Evolutionary conservation across 768 basidiomycete genomes (phyloP).

Genomic region (Pluteus cervinus): DNA sequence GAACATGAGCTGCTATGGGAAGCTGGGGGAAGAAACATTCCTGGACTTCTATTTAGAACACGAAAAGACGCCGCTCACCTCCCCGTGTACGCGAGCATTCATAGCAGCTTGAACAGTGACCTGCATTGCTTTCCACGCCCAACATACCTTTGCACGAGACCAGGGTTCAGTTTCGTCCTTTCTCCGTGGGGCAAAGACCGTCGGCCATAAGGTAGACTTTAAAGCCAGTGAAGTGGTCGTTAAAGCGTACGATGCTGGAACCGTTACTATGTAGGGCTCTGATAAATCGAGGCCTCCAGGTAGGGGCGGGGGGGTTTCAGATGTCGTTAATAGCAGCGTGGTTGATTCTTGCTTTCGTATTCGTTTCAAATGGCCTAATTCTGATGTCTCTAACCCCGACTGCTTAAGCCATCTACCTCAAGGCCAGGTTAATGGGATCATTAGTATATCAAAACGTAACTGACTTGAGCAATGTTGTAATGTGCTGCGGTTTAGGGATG

Average conservation of each 20-base stretch:
- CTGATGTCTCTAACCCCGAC: constrained; percentile 50
- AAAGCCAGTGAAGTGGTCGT: constrained; percentile 57
- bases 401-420: constrained; percentile 64
- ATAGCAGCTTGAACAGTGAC: constrained; percentile 44
- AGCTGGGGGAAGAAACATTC: constrained; percentile 35
- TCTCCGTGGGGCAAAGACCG: constrained; percentile 61
- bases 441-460: constrained; percentile 7
- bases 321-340: constrained; percentile 51
- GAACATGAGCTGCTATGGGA: constrained; percentile 71
- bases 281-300: constrained; percentile 43
- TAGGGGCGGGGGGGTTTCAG: constrained; percentile 35
- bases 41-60: constrained; percentile 3
- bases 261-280: constrained; percentile 48
- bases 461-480: constrained; percentile 59
- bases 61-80: constrained; percentile 38
- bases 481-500: constrained; percentile 54
- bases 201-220: constrained; percentile 85
- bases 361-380: constrained; percentile 72
- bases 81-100: constrained; percentile 40
- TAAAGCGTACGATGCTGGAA: constrained; percentile 64
- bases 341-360: constrained; percentile 50
- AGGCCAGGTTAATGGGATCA: neutral
- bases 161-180: constrained; percentile 65
- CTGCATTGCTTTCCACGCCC: constrained; percentile 71
- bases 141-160: constrained; percentile 58